These are phyloP conservation scores for Zychaea mexicana DNA, from an alignment of 371 early-diverging fungal genomes.

Conservation along the genomic window DNA sequence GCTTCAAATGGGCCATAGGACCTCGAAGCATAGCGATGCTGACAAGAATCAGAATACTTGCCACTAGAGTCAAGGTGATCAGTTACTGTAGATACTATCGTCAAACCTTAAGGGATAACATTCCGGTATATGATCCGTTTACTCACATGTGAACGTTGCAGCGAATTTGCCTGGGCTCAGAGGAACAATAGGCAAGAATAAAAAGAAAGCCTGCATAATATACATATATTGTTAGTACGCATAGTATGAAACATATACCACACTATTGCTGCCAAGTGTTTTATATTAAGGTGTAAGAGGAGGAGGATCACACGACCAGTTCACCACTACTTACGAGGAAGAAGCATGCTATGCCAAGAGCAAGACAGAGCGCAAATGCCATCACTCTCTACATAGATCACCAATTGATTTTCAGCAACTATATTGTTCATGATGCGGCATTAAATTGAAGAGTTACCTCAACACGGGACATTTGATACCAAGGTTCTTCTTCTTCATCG, in stretches of 20 bases:
- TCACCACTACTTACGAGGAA: conserved; percentile 28
- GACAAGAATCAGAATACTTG: conserved; percentile 45
- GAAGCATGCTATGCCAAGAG: conserved; percentile 49
- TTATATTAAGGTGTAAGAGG: too few species aligned
- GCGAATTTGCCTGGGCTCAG: conserved; percentile 63
- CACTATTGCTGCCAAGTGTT: too few species aligned
- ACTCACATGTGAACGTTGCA: conserved; percentile 62
- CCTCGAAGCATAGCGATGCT: conserved; percentile 69
- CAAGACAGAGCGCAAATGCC: conserved; percentile 54
- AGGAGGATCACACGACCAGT: neutral
- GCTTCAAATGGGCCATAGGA: conserved; percentile 61
- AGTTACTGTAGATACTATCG: neutral
- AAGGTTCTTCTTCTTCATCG: conserved; percentile 53
- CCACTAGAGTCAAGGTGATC: conserved; percentile 30
- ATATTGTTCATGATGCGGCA: neutral
- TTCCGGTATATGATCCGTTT: neutral
- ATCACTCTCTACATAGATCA: conserved; percentile 35
- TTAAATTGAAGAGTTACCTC: conserved; percentile 28
- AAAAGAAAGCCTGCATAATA: conserved; percentile 47
- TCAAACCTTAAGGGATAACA: neutral
- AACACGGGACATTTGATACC: conserved; percentile 53
- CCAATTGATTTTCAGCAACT: too few species aligned
- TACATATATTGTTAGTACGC: too few species aligned
- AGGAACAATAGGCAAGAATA: conserved; percentile 45
- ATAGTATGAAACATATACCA: too few species aligned